These are phyloP conservation scores for Geotrichum klebahnii DNA, from an alignment of 1,139 yeast genomes.

Conservation along the genomic window DNA sequence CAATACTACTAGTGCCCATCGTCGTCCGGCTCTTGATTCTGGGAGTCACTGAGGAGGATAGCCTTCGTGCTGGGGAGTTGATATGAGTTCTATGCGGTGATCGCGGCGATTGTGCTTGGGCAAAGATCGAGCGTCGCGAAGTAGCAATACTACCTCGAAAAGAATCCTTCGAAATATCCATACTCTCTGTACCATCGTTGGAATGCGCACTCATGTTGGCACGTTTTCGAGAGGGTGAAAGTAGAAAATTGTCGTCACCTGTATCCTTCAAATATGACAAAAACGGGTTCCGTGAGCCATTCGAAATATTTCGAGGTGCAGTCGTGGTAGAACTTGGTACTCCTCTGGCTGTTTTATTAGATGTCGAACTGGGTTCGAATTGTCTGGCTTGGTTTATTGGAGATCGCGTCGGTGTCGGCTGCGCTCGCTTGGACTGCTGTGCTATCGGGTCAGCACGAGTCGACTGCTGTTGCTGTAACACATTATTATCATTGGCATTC, in stretches of 20 bases:
- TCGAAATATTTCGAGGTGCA: neutral
- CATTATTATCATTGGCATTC: neutral
- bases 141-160: constrained; percentile 8
- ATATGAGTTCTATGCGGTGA: constrained; percentile 28
- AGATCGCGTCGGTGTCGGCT: neutral
- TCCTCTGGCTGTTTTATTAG: neutral
- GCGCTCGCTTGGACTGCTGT: too few relatives aligned
- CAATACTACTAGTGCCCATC: neutral
- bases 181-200: constrained; percentile 6
- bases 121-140: constrained; percentile 7
- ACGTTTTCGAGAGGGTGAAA: constrained; percentile 6
- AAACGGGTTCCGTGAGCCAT: constrained; percentile 13
- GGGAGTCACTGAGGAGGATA: constrained; percentile 21
- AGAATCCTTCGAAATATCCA: constrained; percentile 8
- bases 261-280: constrained; percentile 14
- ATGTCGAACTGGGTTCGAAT: neutral
- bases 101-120: too few relatives aligned
- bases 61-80: constrained; percentile 29
- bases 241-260: constrained; percentile 1
- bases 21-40: constrained; percentile 12
- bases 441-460: too few relatives aligned
- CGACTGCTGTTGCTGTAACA: neutral
- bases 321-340: neutral
- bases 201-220: constrained; percentile 7
- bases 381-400: neutral